phyloP scores from a whole-genome alignment of 768 basidiomycete genomes.

The Auricularia heimuer region DNA sequence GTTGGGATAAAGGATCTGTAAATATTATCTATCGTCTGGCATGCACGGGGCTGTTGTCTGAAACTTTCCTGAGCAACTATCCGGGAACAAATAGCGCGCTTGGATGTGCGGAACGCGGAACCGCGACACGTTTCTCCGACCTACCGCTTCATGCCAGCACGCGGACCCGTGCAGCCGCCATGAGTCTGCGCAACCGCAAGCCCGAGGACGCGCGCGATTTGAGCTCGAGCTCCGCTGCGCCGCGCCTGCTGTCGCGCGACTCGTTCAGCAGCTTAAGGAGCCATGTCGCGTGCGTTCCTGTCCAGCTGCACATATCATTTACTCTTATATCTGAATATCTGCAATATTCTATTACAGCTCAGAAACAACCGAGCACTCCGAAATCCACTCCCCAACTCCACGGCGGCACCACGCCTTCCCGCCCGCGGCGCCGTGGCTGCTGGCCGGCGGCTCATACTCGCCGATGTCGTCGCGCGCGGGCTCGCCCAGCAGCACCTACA shows the following conservation, averaged over 20 bases:
- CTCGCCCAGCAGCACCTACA: conserved; percentile 33
- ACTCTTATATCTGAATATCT: not conserved
- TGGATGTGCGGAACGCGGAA: too few relatives aligned
- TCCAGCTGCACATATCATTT: not conserved
- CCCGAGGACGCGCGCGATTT: not conserved
- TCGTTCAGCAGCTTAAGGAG: not conserved
- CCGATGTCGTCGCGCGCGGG: conserved; percentile 38
- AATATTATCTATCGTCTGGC: too few relatives aligned
- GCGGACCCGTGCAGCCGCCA: not conserved
- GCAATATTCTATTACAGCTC: conserved; percentile 11
- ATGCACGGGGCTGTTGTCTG: too few relatives aligned
- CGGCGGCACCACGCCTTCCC: conserved; percentile 51
- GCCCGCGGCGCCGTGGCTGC: conserved; percentile 49
- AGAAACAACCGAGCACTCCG: conserved; percentile 23
- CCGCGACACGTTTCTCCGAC: too few relatives aligned
- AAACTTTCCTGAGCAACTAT: too few relatives aligned
- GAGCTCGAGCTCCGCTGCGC: too few relatives aligned
- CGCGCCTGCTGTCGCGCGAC: not conserved
- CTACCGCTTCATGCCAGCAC: too few relatives aligned
- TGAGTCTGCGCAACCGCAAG: not conserved
- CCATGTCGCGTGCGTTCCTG: not conserved
- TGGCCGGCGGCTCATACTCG: conserved; percentile 37
- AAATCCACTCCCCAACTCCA: conserved; percentile 59
- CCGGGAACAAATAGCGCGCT: too few relatives aligned
- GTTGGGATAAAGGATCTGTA: too few relatives aligned